Evolutionary conservation across 139 green algal species (phyloP), one percentile per base, ranked within the genome.

Genomic region (Chlamydomonas eustigma): DNA sequence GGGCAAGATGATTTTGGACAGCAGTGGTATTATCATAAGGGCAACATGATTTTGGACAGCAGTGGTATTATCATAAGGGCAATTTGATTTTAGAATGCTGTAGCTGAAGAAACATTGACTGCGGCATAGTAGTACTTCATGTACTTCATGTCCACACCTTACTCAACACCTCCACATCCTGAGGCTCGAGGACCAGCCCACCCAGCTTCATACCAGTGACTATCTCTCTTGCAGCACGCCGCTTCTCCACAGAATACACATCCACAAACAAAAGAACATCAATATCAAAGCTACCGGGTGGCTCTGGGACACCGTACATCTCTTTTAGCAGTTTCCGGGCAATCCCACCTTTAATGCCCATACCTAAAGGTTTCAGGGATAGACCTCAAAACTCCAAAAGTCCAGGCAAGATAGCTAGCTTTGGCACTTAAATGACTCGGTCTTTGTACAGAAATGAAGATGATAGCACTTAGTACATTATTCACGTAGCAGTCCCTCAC

Each of bases 341-440:
- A 30, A 87, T 84, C 63, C 82, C 82, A 2, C 78, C 82, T 76
- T 87, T 87, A 75, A 87, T 76, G 36, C 76, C 82, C 79, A 87
- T 84, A 37, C 82, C 82, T 85, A n/a, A n/a, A n/a, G n/a, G n/a
- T n/a, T n/a, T n/a, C n/a, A n/a, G n/a, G n/a, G n/a, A n/a, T n/a
- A n/a, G n/a, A n/a, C n/a, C n/a, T n/a, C n/a, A n/a, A n/a, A n/a
- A n/a, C n/a, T n/a, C n/a, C n/a, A n/a, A n/a, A n/a, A n/a, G n/a
- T n/a, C n/a, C n/a, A n/a, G n/a, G n/a, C n/a, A n/a, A n/a, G n/a
- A n/a, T n/a, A n/a, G n/a, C n/a, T n/a, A n/a, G n/a, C n/a, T n/a
- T n/a, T n/a, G n/a, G n/a, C n/a, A n/a, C n/a, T n/a, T n/a, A n/a
- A n/a, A n/a, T n/a, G n/a, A n/a, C n/a, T n/a, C n/a, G n/a, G n/a